Conservation (phyloP, 78 protist genomes). For the Guillardia theta region DNA sequence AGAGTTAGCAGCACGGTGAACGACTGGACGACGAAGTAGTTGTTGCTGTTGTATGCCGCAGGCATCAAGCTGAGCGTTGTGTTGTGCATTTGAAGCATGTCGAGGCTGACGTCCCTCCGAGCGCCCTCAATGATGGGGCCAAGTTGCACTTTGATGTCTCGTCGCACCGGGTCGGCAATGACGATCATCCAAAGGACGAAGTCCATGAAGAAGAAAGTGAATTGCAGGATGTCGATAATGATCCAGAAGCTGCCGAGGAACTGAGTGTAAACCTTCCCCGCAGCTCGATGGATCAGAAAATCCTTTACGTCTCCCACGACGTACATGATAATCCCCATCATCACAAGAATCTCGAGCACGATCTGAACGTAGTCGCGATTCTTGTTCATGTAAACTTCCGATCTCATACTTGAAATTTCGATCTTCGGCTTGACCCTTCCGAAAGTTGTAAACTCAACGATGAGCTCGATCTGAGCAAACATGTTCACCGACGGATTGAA, state of each 20-base stretch:
- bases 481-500: not conserved
- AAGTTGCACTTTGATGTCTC: not conserved
- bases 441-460: not conserved
- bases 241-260: not conserved
- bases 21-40: not conserved
- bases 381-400: not conserved
- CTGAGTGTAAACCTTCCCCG: not conserved
- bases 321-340: not conserved
- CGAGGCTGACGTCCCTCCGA: too few relatives aligned
- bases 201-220: not conserved
- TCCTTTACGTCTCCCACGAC: not conserved
- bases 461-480: not conserved
- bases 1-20: not conserved
- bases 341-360: not conserved
- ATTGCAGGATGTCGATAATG: not conserved
- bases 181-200: not conserved
- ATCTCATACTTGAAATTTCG: not conserved
- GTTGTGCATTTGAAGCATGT: too few relatives aligned
- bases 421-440: not conserved
- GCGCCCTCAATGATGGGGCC: not conserved
- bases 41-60: not conserved
- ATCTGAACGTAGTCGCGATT: slow-evolving; percentile 6
- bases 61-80: too few relatives aligned
- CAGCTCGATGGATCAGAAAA: not conserved
- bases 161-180: not conserved